Conservation (phyloP, 2,329 filamentous ascomycete genomes). For the Lachnellula suecica region DNA sequence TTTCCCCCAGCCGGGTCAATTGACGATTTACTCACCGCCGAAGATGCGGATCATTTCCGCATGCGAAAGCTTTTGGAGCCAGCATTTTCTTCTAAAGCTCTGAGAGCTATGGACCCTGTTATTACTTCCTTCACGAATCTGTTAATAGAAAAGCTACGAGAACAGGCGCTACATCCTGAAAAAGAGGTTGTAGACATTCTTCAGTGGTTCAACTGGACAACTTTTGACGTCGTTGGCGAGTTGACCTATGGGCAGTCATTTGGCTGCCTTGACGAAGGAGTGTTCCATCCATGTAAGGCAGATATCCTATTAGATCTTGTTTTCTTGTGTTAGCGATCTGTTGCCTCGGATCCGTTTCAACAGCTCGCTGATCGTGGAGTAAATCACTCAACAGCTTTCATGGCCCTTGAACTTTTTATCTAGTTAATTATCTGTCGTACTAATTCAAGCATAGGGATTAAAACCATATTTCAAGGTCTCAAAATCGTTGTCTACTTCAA, state of each 20-base stretch:
- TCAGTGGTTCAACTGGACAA: slow-evolving; percentile 23
- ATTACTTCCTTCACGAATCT: neutral
- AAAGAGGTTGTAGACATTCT: neutral
- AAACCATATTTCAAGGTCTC: neutral
- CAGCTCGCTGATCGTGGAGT: too few species aligned
- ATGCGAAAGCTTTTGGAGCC: neutral
- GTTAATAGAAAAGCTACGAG: neutral
- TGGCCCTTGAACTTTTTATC: too few species aligned
- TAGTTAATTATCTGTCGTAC: too few species aligned
- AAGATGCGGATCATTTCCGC: neutral
- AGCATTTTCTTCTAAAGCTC: neutral
- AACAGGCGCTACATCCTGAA: neutral
- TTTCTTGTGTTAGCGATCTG: too few species aligned
- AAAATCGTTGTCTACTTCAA: neutral
- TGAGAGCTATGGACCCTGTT: neutral
- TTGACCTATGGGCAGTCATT: slow-evolving; percentile 41
- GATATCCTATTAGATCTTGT: too few species aligned
- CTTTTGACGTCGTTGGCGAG: slow-evolving; percentile 42
- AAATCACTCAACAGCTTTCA: too few species aligned
- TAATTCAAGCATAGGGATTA: too few species aligned
- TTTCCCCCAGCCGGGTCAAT: neutral
- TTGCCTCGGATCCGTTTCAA: too few species aligned
- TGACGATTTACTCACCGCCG: neutral
- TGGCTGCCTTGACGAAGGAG: slow-evolving; percentile 36
- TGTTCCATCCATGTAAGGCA: slow-evolving; percentile 17